Evolutionary conservation across 495 filamentous ascomycete genomes (phyloP), one percentile per base, ranked within the genome.

Genomic region (Aspergillus hancockii): DNA sequence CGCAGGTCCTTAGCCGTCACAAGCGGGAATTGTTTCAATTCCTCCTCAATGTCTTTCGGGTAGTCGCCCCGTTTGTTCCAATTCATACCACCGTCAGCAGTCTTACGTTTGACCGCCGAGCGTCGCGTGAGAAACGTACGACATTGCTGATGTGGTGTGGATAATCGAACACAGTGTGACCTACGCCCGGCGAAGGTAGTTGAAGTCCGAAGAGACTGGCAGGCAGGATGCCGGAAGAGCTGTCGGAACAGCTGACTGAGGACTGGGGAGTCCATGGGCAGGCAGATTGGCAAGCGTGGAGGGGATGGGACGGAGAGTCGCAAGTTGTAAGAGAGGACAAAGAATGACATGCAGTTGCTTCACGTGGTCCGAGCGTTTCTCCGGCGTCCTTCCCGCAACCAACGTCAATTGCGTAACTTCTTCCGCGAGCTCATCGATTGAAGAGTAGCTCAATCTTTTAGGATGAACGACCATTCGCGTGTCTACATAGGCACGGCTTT

Each of bases 41-140:
- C 93, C 49, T 90, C 83, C 7, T 81, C 77, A 74, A 90, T 90
- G 68, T 97, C 89, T 52, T 81, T 73, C 0, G 88, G 84, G 55
- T 93, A 83, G 14, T 89, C 80, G 19, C 82, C 87, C 43, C 93
- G 79, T 72, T 92, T 92, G 71, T 91, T 88, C 94, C 94, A 98
- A 69, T 73, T 60, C 61, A 69, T 69, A 12, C 65, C 63, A 65
- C 71, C 66, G 49, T 71, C 70, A 14, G 68, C 58, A 12, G 38
- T 49, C 41, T 75, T 77, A 62, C 69, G 70, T 49, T 71, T 75
- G 14, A 50, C 52, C 49, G 60, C 64, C 32, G 62, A 55, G 55
- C 69, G 67, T 28, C 73, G 70, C 50, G 72, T 73, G 57, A 80
- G 71, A 56, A 80, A 80, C 38, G 72, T 62, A n/a, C 74, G 76